Base-by-base conservation (phyloP, 148 eudicot genomes). In the Chenopodium formosanum region DNA sequence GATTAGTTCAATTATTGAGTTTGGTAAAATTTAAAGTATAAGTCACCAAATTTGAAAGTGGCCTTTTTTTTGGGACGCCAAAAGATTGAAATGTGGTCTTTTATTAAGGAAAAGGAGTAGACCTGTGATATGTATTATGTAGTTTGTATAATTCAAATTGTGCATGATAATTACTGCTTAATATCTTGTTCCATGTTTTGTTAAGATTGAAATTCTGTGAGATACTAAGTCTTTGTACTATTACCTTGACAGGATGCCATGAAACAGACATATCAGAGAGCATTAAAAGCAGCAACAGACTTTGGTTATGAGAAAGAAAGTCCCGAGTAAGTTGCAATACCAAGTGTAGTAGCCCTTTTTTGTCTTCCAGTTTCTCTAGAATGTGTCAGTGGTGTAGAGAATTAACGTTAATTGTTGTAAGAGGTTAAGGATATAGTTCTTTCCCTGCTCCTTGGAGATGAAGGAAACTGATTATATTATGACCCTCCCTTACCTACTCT, bases 281-380 rank as follows among this genome's bases (percentile, higher is more conserved):
- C 88, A 50, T 83, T 94, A 32, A 97, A 92, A 89, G 94, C 97
- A 82, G 98, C 99, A 69, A 80, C 85, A n/a, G 99, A 97, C 86
- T 94, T 92, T 60, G 97, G 99, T 73, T 94, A 92, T 83, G 94
- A 83, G 58, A 96, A 94, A 86, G 99, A 97, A 85, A 92, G 91
- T 84, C 95, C 98, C 1, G 99, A 97, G 99, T 96, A 92, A 92
- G 98, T 82, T 47, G 52, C 70, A 66, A 40, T 53, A 73, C 31
- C 74, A 12, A 40, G 46, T 46, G 11, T 50, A 25, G 66, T 22
- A 20, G 31, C 75, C 12, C n/a, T 76, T 56, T 12, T 77, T 32
- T 56, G 47, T 75, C 32, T 13, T 76, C 53, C 63, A 73, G 74
- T 27, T 67, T 58, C 29, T 78, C 14, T 72, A 50, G 68, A 20